Evolutionary conservation across 192 early-diverging fungal species (phyloP), one percentile per base, ranked within the genome.

Genomic region (Coemansia sp.): DNA sequence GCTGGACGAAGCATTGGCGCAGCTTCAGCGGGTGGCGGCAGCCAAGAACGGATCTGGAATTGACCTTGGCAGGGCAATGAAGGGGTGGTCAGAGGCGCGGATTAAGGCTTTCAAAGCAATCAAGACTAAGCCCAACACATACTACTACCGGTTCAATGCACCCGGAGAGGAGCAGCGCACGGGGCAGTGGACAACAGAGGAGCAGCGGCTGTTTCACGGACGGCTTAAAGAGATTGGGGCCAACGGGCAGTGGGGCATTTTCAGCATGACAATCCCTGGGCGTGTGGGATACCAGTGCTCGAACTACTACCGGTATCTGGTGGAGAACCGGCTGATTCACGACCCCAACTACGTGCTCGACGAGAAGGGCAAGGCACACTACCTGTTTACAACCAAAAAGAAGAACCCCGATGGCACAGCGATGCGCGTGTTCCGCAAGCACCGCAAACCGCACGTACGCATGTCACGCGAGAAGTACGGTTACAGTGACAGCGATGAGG

Each of bases 221-320:
- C 85, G 95, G 24, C 75, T 98, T 64, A 75, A 84, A 42, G 94
- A 96, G 71, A 84, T 94, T 25, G 95, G 95, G 6, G 93, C 93
- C 22, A 94, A 95, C 68, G 95, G 95, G 9, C 95, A 98, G 75
- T 98, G 95, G 95, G 95, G 95, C 25, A 89, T 96, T 50, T 98
- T 98, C 76, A 94, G 93, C 24, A 95, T 95, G 89, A 86, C 91
- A 5, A 92, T 98, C 39, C 94, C 95, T 11, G 95, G 95, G 24
- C 88, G 95, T 52, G 95, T 98, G 36, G 95, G 95, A 11, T 98
- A 98, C 75, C 95, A 97, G 89, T 98, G 95, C 74, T 95, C 95
- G 24, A 98, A 96, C 83, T 98, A 95, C 79, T 98, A 98, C 77
- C 88, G 95, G 29, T 79, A 91, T 51, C 82, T 98, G 53, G 86